Conservation (phyloP, 2,329 filamentous ascomycete genomes). For the Exophiala aquamarina region DNA sequence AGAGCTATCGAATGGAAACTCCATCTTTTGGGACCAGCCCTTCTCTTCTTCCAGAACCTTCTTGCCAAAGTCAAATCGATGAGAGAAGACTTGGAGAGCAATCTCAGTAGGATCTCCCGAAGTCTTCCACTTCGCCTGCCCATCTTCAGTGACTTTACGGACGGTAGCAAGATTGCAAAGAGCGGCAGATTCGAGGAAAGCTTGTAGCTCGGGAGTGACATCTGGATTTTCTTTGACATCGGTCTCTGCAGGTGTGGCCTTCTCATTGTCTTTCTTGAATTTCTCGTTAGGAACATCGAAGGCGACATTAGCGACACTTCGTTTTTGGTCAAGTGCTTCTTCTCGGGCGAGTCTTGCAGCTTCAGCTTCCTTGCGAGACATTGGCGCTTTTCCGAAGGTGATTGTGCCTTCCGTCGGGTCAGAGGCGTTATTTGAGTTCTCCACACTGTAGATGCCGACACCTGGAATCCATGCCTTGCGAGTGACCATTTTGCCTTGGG, state of each 20-base stretch:
- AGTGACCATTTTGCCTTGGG: constrained; percentile 61
- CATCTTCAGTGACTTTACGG: constrained; percentile 41
- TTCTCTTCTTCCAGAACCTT: constrained; percentile 39
- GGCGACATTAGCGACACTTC: constrained; percentile 60
- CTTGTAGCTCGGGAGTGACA: constrained; percentile 47
- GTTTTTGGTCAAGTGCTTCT: constrained; percentile 56
- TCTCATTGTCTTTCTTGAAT: constrained; percentile 31
- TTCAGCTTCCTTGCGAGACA: constrained; percentile 33
- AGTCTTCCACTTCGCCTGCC: constrained; percentile 51
- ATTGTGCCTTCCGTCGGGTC: constrained; percentile 55
- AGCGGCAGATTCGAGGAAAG: constrained; percentile 55
- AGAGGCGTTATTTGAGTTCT: constrained; percentile 53
- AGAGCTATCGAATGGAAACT: constrained; percentile 65
- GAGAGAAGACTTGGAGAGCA: constrained; percentile 65
- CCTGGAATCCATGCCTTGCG: constrained; percentile 58
- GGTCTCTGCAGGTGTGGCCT: constrained; percentile 28
- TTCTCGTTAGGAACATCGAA: constrained; percentile 62
- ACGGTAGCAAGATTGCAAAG: constrained; percentile 57
- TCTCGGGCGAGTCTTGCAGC: constrained; percentile 39
- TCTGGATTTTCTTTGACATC: constrained; percentile 33
- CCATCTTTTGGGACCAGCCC: constrained; percentile 55
- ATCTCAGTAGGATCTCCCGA: constrained; percentile 68
- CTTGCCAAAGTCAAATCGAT: constrained; percentile 57
- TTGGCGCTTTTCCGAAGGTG: constrained; percentile 36
- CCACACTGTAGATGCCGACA: constrained; percentile 53